Percentiles rank a stretch among this genome's conserved stretches.
Conservation (phyloP, 1,139 yeast genomes). For the Barnettozyma hawaiiensis region DNA sequence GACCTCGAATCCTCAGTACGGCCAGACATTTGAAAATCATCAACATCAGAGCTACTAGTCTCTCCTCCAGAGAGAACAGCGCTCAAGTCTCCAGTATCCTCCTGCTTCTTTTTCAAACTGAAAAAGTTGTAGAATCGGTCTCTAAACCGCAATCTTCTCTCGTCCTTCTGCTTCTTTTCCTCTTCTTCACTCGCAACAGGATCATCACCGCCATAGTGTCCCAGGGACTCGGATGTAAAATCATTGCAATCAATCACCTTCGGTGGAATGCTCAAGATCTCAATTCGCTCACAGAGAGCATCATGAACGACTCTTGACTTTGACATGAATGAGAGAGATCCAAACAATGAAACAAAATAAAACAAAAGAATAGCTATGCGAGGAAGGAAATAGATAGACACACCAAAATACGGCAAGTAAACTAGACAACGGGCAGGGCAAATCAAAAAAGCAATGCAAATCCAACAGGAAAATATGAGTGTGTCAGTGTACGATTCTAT, state of each 20-base stretch:
- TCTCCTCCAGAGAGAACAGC: neutral
- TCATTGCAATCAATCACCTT: neutral
- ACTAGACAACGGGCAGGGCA: neutral
- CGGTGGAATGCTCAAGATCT: neutral
- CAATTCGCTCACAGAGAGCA: slow-evolving; percentile 1
- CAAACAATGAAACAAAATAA: neutral
- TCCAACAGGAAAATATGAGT: neutral
- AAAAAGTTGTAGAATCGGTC: slow-evolving; percentile 4
- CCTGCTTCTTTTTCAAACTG: neutral
- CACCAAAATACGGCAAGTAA: neutral
- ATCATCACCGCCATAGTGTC: neutral
- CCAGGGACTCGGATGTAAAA: neutral
- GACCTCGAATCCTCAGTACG: neutral
- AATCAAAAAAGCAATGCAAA: neutral
- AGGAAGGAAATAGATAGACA: neutral
- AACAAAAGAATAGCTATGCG: neutral
- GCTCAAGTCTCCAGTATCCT: neutral
- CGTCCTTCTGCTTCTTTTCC: neutral
- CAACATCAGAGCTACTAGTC: neutral
- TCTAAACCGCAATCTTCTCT: slow-evolving; percentile 3
- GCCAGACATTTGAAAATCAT: neutral
- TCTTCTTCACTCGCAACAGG: neutral
- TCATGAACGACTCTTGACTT: neutral
- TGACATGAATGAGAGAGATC: neutral
- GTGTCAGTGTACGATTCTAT: no score